Conservation (phyloP, 2,329 filamentous ascomycete genomes). For the Neonectria neomacrospora region DNA sequence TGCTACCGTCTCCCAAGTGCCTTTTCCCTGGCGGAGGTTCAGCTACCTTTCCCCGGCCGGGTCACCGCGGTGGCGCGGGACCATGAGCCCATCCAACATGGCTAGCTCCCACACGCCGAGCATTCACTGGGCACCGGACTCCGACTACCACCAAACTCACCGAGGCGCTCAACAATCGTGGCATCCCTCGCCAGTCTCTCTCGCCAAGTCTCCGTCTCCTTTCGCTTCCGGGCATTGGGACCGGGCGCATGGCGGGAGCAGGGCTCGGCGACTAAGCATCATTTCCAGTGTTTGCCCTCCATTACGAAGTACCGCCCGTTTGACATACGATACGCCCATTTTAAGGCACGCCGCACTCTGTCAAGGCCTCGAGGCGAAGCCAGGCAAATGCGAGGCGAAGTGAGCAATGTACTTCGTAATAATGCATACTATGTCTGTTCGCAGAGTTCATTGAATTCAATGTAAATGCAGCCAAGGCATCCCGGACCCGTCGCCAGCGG, state of each 20-base stretch:
- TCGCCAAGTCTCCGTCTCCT: slow-evolving; percentile 27
- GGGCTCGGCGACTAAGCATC: slow-evolving; percentile 28
- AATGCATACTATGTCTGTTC: slow-evolving; percentile 28
- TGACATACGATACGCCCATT: slow-evolving; percentile 35
- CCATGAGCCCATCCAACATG: slow-evolving; percentile 35
- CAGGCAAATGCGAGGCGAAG: slow-evolving; percentile 16
- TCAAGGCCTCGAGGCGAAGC: slow-evolving; percentile 23
- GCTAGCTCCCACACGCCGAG: slow-evolving; percentile 30
- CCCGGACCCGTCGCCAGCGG: slow-evolving; percentile 21
- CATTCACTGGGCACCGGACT: slow-evolving; percentile 28
- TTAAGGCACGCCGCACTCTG: slow-evolving; percentile 7
- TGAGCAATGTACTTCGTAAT: not conserved
- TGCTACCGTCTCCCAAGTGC: not conserved
- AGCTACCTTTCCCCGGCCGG: slow-evolving; percentile 26
- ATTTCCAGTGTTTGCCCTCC: slow-evolving; percentile 17
- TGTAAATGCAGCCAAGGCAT: slow-evolving; percentile 28
- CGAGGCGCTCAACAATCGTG: slow-evolving; percentile 35
- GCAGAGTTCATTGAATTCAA: slow-evolving; percentile 35
- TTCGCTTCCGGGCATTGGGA: slow-evolving; percentile 30
- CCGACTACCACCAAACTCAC: slow-evolving; percentile 39
- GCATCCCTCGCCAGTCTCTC: slow-evolving; percentile 14
- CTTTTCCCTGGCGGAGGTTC: slow-evolving; percentile 20
- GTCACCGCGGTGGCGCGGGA: slow-evolving; percentile 39
- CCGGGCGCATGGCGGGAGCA: slow-evolving; percentile 17
- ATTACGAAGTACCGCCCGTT: slow-evolving; percentile 22